phyloP scores from a whole-genome alignment of 202 grass and related monocot genomes.

The Tripidium arundinaceum region DNA sequence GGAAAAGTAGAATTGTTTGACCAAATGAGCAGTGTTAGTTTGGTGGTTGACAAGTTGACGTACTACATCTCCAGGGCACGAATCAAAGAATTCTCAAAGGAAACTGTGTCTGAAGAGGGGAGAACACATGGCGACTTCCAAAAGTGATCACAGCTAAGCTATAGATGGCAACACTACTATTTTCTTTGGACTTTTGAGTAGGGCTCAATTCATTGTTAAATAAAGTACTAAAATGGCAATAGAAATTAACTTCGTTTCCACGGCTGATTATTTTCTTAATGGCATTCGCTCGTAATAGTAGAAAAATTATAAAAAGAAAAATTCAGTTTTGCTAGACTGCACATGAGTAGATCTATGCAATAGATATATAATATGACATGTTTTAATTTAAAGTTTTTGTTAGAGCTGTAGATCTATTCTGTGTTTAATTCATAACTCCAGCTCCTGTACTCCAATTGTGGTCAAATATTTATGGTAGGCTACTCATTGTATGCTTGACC shows the following conservation, averaged over 20 bases:
- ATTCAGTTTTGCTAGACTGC: too few relatives aligned
- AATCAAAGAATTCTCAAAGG: background rate
- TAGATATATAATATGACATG: too few relatives aligned
- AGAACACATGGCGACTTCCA: constrained; percentile 13
- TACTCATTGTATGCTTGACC: too few relatives aligned
- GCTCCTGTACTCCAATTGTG: too few relatives aligned
- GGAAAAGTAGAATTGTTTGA: background rate
- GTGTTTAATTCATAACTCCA: too few relatives aligned
- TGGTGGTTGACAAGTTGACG: constrained; percentile 16
- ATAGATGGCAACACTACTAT: background rate
- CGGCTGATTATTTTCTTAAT: too few relatives aligned
- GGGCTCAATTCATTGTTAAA: background rate
- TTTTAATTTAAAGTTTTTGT: too few relatives aligned
- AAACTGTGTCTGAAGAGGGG: background rate
- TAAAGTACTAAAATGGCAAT: background rate
- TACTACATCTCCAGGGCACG: background rate
- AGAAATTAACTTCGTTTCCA: background rate
- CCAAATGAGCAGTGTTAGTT: background rate
- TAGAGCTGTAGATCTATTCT: too few relatives aligned
- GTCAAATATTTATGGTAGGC: too few relatives aligned
- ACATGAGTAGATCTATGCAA: too few relatives aligned
- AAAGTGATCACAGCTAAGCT: constrained; percentile 11
- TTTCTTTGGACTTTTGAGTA: background rate
- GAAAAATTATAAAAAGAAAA: too few relatives aligned
- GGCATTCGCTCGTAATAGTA: too few relatives aligned